phyloP scores from a whole-genome alignment of 495 filamentous ascomycete species.

The Massariosphaeria phaeospora region DNA sequence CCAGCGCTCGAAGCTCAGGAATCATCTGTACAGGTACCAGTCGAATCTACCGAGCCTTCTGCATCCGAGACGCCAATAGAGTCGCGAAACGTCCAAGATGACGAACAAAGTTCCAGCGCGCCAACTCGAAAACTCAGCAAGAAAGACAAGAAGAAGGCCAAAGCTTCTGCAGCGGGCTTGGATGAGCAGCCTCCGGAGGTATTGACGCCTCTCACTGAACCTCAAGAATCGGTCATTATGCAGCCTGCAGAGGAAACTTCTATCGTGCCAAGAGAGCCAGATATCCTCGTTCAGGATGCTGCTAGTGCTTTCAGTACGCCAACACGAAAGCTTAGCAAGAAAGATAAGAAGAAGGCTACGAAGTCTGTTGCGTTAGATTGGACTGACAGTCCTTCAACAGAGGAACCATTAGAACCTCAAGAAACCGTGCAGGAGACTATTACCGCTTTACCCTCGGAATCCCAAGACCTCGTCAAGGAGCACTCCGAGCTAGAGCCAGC shows the following conservation, averaged over 20 bases:
- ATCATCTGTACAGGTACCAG: background rate
- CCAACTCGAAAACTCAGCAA: constrained; percentile 12
- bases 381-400: too few relatives aligned
- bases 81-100: too few relatives aligned
- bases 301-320: constrained; percentile 1
- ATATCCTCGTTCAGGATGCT: too few relatives aligned
- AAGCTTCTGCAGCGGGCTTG: constrained; percentile 1
- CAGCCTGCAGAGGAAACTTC: background rate
- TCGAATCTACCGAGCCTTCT: too few relatives aligned
- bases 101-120: too few relatives aligned
- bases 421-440: background rate
- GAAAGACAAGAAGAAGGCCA: constrained; percentile 20
- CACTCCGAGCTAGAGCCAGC: too few relatives aligned
- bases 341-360: constrained; percentile 11
- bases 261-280: background rate
- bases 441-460: background rate
- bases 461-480: background rate
- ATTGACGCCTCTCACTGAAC: background rate
- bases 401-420: background rate
- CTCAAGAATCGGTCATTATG: background rate
- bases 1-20: background rate
- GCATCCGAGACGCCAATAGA: too few relatives aligned
- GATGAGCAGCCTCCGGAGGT: constrained; percentile 3
- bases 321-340: constrained; percentile 17
- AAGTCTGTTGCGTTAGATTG: background rate